These are phyloP conservation scores for Elaeagnus macrophylla DNA, from an alignment of 306 rosid species.

Conservation along the genomic window DNA sequence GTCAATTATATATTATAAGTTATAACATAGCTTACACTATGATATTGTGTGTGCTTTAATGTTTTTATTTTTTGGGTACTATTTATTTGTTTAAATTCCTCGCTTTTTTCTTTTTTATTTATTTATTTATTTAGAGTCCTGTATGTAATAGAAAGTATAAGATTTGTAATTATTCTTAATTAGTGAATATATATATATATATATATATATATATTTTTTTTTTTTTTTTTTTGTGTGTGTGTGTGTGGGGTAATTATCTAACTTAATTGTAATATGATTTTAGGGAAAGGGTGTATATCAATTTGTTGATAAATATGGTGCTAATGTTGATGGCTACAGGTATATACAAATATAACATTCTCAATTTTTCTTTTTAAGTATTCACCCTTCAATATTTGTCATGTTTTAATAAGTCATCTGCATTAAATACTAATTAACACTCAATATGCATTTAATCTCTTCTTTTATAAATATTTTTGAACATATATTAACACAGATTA, in stretches of 20 bases:
- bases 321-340: constrained; percentile 99
- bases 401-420: too few species aligned
- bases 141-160: too few species aligned
- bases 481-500: background rate
- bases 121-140: background rate
- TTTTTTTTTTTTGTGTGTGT: too few species aligned
- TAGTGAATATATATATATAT: background rate
- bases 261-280: constrained; percentile 11
- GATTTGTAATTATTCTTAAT: too few species aligned
- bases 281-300: constrained; percentile 99
- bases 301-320: constrained; percentile 93
- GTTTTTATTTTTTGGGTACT: background rate
- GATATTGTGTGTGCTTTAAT: too few species aligned
- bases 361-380: background rate
- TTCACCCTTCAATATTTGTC: background rate
- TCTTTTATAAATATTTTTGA: too few species aligned
- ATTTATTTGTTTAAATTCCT: background rate
- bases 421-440: too few species aligned
- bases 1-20: too few species aligned
- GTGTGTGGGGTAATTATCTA: background rate
- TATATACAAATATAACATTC: background rate
- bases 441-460: too few species aligned
- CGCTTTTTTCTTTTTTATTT: too few species aligned
- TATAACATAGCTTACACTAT: too few species aligned
- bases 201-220: too few species aligned